Percentiles rank a stretch among this genome's conserved stretches.
phyloP scores from a whole-genome alignment of 805 yeast species.

The Saturnispora ahearnii region DNA sequence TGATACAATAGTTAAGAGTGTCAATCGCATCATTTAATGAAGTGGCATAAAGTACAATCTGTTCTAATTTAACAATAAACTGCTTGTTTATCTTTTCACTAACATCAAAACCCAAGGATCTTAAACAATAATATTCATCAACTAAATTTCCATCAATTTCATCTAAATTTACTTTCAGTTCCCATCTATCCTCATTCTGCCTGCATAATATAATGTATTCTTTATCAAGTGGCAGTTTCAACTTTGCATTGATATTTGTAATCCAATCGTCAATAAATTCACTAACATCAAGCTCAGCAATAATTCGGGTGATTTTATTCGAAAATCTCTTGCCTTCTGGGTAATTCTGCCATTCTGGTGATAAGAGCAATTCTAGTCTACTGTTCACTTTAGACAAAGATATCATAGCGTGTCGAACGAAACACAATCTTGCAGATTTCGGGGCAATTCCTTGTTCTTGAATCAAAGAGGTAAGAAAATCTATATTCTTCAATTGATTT shows the following conservation, averaged over 20 bases:
- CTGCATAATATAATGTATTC: constrained; percentile 31
- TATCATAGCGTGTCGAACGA: constrained; percentile 43
- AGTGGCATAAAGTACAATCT: not conserved
- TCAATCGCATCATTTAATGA: constrained; percentile 1
- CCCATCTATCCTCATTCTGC: constrained; percentile 17
- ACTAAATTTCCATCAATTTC: constrained; percentile 22
- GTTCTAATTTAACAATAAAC: not conserved
- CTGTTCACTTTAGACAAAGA: constrained; percentile 34
- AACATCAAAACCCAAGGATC: not conserved
- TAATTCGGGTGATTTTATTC: constrained; percentile 37
- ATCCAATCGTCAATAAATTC: constrained; percentile 44
- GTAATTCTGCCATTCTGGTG: constrained; percentile 51
- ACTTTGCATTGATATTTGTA: constrained; percentile 1
- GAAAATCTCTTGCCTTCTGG: constrained; percentile 61
- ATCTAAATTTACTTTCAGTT: constrained; percentile 25
- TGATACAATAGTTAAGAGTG: constrained; percentile 2
- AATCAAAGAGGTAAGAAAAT: not conserved
- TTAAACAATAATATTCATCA: constrained; percentile 26
- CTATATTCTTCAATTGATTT: constrained; percentile 18
- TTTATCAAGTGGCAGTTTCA: constrained; percentile 9
- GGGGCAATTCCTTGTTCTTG: constrained; percentile 37
- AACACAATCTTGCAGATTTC: constrained; percentile 37
- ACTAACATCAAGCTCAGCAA: constrained; percentile 38
- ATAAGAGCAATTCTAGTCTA: constrained; percentile 44
- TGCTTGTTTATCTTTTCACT: constrained; percentile 1